Evolutionary conservation across 495 filamentous ascomycete genomes (phyloP).

Genomic region (Daldinia decipiens): DNA sequence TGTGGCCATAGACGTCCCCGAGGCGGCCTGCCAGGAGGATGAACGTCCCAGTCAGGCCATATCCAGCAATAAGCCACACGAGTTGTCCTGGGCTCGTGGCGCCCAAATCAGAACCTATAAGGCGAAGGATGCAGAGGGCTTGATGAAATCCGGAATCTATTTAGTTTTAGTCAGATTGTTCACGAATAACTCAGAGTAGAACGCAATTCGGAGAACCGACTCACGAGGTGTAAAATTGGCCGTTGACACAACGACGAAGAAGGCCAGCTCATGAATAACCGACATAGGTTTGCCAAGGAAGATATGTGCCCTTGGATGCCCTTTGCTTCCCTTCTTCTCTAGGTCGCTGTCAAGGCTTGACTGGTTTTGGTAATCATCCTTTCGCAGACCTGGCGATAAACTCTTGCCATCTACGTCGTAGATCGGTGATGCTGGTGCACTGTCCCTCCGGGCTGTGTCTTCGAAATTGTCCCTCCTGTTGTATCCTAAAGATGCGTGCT

Average conservation of each 20-base stretch:
- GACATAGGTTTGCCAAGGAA: conserved; percentile 47
- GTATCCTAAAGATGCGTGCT: not conserved
- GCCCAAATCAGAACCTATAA: conserved; percentile 60
- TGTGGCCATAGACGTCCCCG: conserved; percentile 74
- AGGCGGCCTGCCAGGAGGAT: conserved; percentile 73
- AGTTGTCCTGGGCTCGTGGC: conserved; percentile 54
- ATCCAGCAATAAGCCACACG: conserved; percentile 64
- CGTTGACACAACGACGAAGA: conserved; percentile 46
- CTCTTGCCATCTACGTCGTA: conserved; percentile 30
- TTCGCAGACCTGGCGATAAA: conserved; percentile 20
- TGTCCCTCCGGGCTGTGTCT: conserved; percentile 20
- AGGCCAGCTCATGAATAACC: conserved; percentile 43
- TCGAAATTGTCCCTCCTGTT: conserved; percentile 16
- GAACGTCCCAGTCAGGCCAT: conserved; percentile 74
- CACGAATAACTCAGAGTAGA: not conserved
- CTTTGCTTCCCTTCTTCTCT: conserved; percentile 34
- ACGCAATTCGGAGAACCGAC: conserved; percentile 1
- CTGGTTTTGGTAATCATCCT: conserved; percentile 32
- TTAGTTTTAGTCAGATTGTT: conserved; percentile 5
- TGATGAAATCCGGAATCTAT: conserved; percentile 49
- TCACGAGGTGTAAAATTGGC: conserved; percentile 50
- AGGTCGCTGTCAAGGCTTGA: conserved; percentile 38
- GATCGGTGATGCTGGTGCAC: conserved; percentile 6
- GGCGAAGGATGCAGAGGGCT: conserved; percentile 46
- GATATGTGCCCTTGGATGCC: conserved; percentile 37